Conservation (phyloP, 1,139 yeast genomes). For the Sugiyamaella sp. region DNA sequence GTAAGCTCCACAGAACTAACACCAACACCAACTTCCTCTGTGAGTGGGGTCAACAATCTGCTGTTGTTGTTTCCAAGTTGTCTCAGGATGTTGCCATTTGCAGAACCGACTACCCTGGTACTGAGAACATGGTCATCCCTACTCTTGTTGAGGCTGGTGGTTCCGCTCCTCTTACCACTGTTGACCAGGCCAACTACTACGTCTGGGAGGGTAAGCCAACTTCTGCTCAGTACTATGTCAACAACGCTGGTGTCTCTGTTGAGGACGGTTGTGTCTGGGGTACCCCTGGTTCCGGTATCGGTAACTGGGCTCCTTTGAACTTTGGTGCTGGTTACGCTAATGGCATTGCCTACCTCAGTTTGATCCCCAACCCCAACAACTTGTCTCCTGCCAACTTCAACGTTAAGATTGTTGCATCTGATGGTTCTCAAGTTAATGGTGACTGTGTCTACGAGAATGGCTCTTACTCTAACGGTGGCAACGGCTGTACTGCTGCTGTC, state of each 20-base stretch:
- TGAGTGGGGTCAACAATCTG: slow-evolving; percentile 77
- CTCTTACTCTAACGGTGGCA: slow-evolving; percentile 59
- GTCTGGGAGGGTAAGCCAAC: slow-evolving; percentile 81
- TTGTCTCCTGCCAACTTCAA: slow-evolving; percentile 73
- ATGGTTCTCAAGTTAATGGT: slow-evolving; percentile 68
- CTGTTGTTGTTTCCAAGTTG: slow-evolving; percentile 67
- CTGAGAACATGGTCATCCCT: slow-evolving; percentile 97
- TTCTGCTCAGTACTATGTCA: slow-evolving; percentile 95
- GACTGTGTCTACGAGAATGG: slow-evolving; percentile 83
- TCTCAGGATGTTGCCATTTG: slow-evolving; percentile 76
- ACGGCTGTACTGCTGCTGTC: slow-evolving; percentile 94
- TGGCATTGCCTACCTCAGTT: slow-evolving; percentile 82
- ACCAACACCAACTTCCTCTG: slow-evolving; percentile 65
- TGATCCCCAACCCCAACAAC: slow-evolving; percentile 96
- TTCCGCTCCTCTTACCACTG: slow-evolving; percentile 70
- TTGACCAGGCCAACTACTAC: slow-evolving; percentile 75
- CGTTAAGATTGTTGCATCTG: slow-evolving; percentile 78
- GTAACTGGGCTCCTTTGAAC: slow-evolving; percentile 98
- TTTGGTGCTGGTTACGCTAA: slow-evolving; percentile 87
- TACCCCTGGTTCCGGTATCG: slow-evolving; percentile 70
- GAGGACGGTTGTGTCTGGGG: slow-evolving; percentile 97
- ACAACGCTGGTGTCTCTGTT: slow-evolving; percentile 89
- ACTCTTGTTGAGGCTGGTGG: slow-evolving; percentile 75
- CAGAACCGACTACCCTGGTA: slow-evolving; percentile 98
- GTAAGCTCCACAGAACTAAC: slow-evolving; percentile 80